Evolutionary conservation across 768 basidiomycete species (phyloP), one percentile per base, ranked within the genome.

Genomic region (Pleurotus sapidus): DNA sequence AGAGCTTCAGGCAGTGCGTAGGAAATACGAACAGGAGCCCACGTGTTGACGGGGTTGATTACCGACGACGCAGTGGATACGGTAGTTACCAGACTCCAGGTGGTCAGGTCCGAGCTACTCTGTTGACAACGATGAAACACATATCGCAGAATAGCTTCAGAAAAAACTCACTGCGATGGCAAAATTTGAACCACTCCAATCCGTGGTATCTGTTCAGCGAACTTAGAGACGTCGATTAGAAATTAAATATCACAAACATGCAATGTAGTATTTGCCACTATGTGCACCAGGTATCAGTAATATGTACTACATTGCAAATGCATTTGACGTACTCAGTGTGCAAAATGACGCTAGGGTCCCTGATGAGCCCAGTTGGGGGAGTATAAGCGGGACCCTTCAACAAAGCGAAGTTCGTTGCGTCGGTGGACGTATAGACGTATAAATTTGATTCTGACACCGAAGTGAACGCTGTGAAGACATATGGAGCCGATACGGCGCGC

Each of bases 401-500:
- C 30, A 73, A 49, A 3, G 59, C 59, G 45, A 72, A 73, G 49
- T 60, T 68, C 37, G 69, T 70, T 24, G 62, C 72, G 53, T 73
- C 72, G 40, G 61, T 66, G 9, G 70, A 72, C 0, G 72, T 72
- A 49, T 72, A 73, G 4, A 71, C 69, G 48, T 66, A 73, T 5
- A 72, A 63, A 48, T 73, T 73, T 3, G 70, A 72, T 49, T 72
- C 68, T 2, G 70, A 72, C n/a, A 66, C 67, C 1, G 66, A 61
- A 5, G 70, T 72, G 59, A 73, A 73, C 4, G 68, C 72, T 1
- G 72, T 72, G 60, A 73, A 71, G 3, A 73, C 68, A 56, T 72
- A 71, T 38, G 67, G 67, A 12, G 70, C 60, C 5, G 66, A 60
- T 20, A 69, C 67, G 20, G 69, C 71, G 4, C 69, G 66, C 40